A percentile compares a stretch with the other conserved stretches of the same genome.
phyloP scores from a whole-genome alignment of 306 rosid genomes.

The Vicia villosa region DNA sequence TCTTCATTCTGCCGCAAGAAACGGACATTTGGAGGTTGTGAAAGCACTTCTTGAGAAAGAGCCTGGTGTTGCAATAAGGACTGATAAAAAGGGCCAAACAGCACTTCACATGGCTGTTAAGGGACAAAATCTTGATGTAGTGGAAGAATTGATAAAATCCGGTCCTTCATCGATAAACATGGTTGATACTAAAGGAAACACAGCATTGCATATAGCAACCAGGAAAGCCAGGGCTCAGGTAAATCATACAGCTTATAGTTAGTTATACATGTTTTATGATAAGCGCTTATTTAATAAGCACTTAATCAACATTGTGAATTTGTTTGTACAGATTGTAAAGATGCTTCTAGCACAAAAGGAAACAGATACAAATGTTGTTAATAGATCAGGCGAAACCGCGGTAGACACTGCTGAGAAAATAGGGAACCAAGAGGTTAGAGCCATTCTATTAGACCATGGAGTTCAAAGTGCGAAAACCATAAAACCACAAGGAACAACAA shows the following conservation, averaged over 20 bases:
- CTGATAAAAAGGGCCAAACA: constrained; percentile 93
- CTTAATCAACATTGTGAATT: neutral
- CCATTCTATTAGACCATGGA: constrained; percentile 62
- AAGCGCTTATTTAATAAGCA: neutral
- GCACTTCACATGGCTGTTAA: constrained; percentile 98
- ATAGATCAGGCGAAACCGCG: constrained; percentile 78
- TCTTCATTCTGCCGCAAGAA: constrained; percentile 91
- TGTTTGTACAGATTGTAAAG: constrained; percentile 70
- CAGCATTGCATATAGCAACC: constrained; percentile 83
- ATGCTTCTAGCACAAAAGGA: constrained; percentile 58
- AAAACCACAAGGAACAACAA: constrained; percentile 53
- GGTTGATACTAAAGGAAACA: constrained; percentile 78
- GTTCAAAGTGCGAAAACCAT: constrained; percentile 69
- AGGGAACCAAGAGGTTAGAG: constrained; percentile 48
- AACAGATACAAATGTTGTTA: constrained; percentile 53
- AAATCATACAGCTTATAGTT: constrained; percentile 7
- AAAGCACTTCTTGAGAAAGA: constrained; percentile 65
- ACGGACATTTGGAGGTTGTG: constrained; percentile 79
- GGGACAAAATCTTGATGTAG: constrained; percentile 81
- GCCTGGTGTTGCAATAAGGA: constrained; percentile 55
- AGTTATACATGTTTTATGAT: too few relatives aligned
- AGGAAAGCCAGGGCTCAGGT: constrained; percentile 87
- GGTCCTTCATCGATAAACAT: constrained; percentile 68
- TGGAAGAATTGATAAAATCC: constrained; percentile 63
- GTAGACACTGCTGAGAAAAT: constrained; percentile 91